Base-by-base conservation (phyloP, 2,329 filamentous ascomycete genomes). In the Colletotrichum graminicola region DNA sequence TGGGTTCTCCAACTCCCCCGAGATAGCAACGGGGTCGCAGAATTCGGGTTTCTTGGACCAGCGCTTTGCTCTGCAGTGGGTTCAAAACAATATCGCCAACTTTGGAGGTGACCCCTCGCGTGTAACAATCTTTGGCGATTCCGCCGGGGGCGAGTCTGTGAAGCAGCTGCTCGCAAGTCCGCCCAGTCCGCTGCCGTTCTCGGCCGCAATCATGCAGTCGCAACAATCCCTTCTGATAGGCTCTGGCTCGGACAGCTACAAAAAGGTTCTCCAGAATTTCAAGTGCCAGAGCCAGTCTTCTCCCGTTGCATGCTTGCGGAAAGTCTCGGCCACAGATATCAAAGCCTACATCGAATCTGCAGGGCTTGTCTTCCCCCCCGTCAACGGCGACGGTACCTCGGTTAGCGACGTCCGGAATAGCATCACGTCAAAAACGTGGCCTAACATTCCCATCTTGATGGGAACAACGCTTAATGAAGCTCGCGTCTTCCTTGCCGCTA, bases 101-200 rank as follows among this genome's bases (percentile, higher is more conserved):
- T 92, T 92, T 75, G 90, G 90, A 2, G 91, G 90, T 1, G 89
- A 92, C 75, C 87, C 89, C 0, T 78, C 79, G 0, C 88, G 87
- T 67, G 88, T 91, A 3, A 91, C 89, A 0, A 87, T 91, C 54
- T 90, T 86, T 84, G 90, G 90, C 6, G 84, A 91, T 74, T 84
- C 81, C 4, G 85, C 87, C 0, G 86, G 87, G 3, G 79, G 82
- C 0, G 89, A 90, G 26, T 72, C 69, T 6, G 69, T 72, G 5
- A 72, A 72, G 32, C 69, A 72, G 39, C 76, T 79, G 1, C 39
- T 79, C 12, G 75, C 75, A 0, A 65, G 74, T 45, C 79, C 79
- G 0, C 77, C 78, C 0, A 52, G 74, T 0, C 78, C 78, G 3
- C 41, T 78, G 1, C 78, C 78, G 21, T 72, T 72, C 59, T 45